A percentile compares a stretch with the other conserved stretches of the same genome.
Evolutionary conservation across 176 grass and related monocot genomes (phyloP).

Genomic region (Ensete ventricosum): DNA sequence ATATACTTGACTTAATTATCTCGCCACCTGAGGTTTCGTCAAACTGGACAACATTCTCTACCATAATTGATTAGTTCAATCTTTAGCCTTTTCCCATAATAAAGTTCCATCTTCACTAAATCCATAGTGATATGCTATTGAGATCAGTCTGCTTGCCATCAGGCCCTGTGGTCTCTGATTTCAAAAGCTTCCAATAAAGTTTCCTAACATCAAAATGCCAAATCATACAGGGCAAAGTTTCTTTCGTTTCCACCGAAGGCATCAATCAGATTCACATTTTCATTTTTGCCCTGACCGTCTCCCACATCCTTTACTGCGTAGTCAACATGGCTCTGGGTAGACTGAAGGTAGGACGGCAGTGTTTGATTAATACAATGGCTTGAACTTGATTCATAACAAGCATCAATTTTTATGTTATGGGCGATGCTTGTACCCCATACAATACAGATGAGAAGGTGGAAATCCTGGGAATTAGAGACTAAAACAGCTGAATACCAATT

Average conservation of each 20-base stretch:
- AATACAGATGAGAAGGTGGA: slow-evolving; percentile 18
- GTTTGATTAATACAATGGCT: not conserved
- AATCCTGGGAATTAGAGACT: slow-evolving; percentile 12
- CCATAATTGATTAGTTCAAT: too few species aligned
- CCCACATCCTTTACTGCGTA: slow-evolving; percentile 11
- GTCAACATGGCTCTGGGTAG: slow-evolving; percentile 4
- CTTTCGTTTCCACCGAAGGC: slow-evolving; percentile 2
- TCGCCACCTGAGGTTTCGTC: too few species aligned
- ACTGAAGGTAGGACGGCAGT: not conserved
- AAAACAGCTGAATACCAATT: slow-evolving; percentile 20
- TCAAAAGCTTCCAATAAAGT: not conserved
- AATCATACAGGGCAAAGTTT: not conserved
- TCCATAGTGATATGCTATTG: not conserved
- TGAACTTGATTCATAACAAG: not conserved
- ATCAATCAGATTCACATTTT: slow-evolving; percentile 21
- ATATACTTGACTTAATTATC: too few species aligned
- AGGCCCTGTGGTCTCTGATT: too few species aligned
- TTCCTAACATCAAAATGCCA: not conserved
- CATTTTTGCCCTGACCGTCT: slow-evolving; percentile 13
- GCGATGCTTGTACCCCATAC: not conserved
- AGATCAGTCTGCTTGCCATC: not conserved
- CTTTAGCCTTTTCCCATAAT: too few species aligned
- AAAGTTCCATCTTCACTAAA: too few species aligned
- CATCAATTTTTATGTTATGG: not conserved
- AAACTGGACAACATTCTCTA: too few species aligned